Conservation (phyloP, 352 stramenopile species). For the Globisporangium canariense region DNA sequence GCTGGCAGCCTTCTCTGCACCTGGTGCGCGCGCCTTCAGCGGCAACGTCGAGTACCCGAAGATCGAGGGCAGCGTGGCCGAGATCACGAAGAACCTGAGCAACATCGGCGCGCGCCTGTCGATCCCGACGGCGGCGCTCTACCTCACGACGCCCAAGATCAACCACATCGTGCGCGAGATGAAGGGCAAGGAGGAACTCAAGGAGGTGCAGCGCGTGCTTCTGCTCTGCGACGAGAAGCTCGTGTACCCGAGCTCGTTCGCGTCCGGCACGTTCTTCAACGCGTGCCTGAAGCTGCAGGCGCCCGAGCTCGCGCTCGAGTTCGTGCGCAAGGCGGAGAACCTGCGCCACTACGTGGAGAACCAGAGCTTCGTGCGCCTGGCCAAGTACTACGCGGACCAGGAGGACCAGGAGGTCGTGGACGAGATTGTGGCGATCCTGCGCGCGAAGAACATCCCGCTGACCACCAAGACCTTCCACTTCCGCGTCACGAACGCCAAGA, state of each 20-base stretch:
- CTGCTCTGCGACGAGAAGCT: slow-evolving; percentile 79
- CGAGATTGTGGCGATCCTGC: slow-evolving; percentile 56
- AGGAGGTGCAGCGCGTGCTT: slow-evolving; percentile 65
- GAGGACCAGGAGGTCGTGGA: slow-evolving; percentile 56
- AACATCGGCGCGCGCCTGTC: slow-evolving; percentile 72
- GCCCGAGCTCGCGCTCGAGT: slow-evolving; percentile 65
- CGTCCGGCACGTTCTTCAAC: slow-evolving; percentile 59
- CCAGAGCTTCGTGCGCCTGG: slow-evolving; percentile 72
- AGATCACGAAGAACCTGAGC: slow-evolving; percentile 68
- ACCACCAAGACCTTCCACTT: slow-evolving; percentile 78
- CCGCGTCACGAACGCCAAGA: slow-evolving; percentile 65
- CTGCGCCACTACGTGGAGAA: slow-evolving; percentile 76
- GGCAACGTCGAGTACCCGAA: slow-evolving; percentile 82
- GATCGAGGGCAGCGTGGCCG: slow-evolving; percentile 65
- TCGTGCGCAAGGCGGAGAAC: slow-evolving; percentile 65
- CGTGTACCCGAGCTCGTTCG: slow-evolving; percentile 63
- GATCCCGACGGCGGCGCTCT: slow-evolving; percentile 72
- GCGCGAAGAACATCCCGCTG: slow-evolving; percentile 35
- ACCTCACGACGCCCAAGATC: slow-evolving; percentile 82
- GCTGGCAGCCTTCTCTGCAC: neutral
- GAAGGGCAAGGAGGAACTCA: slow-evolving; percentile 67
- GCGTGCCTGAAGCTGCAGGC: slow-evolving; percentile 57
- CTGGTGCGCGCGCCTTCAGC: slow-evolving; percentile 52
- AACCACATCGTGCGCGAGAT: slow-evolving; percentile 81
- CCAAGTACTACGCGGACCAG: slow-evolving; percentile 53